Base-by-base conservation (phyloP, 2,329 filamentous ascomycete species). In the Trichoderma asperellum region DNA sequence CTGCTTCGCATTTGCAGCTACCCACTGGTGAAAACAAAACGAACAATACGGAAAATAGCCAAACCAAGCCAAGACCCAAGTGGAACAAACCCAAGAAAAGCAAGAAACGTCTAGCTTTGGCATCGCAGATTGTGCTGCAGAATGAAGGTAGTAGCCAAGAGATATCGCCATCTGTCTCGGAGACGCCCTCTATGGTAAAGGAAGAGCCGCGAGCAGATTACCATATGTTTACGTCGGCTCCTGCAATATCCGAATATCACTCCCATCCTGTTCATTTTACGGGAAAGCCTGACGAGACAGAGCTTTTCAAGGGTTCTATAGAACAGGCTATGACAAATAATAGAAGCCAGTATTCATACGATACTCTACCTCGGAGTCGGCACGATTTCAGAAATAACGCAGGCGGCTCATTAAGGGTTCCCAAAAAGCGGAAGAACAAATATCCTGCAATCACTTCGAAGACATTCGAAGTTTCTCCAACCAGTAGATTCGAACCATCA, bases 331-430 rank as follows among this genome's bases (percentile, higher is more conserved):
- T 12, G 32, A n/a, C 40, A 16, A 21, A 32, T 27, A 24, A 11
- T 5, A 64, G 58, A 32, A 40, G 24, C 16, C 68, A 62, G 18
- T 67, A 70, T 43, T 40, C 52, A 0, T 64, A 69, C 10, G 66
- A 69, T n/a, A 70, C 66, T 21, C 24, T 70, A 7, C 56, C 61
- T 29, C 70, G 72, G 21, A 69, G 67, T 5, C 72, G 65, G 11
- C 72, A 71, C 14, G 71, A 70, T 18, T 81, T 76, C 24, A 73
- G 77, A 35, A 70, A 73, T 49, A 71, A 74, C 32, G 75, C 73
- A 12, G 78, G 78, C n/a, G 78, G 78, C 27, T 81, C 80, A 4
- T 73, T 81, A 35, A 75, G 75, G 11, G 68, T 80, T 29, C 70
- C 71, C 3, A 79, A 79, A 70, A 74, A 75, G 59, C 76, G 78